Evolutionary conservation across 2,329 filamentous ascomycete species (phyloP).

Genomic region (Cryoendolithus antarcticus): DNA sequence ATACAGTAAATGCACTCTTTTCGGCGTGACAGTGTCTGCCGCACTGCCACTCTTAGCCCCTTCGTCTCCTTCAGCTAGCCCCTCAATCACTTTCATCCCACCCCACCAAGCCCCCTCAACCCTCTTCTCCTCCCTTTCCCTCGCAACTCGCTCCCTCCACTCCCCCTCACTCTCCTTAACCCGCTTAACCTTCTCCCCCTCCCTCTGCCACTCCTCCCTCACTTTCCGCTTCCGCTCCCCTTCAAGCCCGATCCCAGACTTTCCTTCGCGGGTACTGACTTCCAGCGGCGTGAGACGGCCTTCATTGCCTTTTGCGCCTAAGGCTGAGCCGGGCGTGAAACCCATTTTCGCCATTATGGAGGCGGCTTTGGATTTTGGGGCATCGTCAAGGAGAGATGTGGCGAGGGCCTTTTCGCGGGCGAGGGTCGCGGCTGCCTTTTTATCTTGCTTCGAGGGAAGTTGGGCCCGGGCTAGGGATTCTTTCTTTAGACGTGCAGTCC

Average conservation of each 20-base stretch:
- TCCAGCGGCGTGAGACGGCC: slow-evolving; percentile 59
- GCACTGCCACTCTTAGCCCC: too few species aligned
- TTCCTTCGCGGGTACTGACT: slow-evolving; percentile 63
- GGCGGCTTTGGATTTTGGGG: slow-evolving; percentile 54
- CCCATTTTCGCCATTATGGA: slow-evolving; percentile 97
- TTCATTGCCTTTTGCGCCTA: slow-evolving; percentile 48
- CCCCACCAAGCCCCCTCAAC: slow-evolving; percentile 58
- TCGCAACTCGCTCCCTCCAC: slow-evolving; percentile 59
- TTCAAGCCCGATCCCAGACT: slow-evolving; percentile 73
- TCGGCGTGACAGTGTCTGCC: too few species aligned
- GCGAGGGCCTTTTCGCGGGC: slow-evolving; percentile 65
- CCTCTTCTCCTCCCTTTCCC: slow-evolving; percentile 56
- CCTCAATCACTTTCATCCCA: slow-evolving; percentile 73
- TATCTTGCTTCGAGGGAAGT: slow-evolving; percentile 67
- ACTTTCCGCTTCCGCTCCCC: slow-evolving; percentile 67
- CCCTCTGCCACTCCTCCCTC: slow-evolving; percentile 43
- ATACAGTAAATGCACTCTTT: slow-evolving; percentile 54
- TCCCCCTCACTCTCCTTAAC: slow-evolving; percentile 54
- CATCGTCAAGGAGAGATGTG: slow-evolving; percentile 45
- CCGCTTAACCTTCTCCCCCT: slow-evolving; percentile 41
- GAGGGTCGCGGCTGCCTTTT: slow-evolving; percentile 58
- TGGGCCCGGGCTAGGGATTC: slow-evolving; percentile 50
- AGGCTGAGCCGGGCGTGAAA: slow-evolving; percentile 61
- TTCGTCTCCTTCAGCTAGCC: slow-evolving; percentile 43
- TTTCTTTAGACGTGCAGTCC: slow-evolving; percentile 40